Percentiles rank a stretch among this genome's conserved stretches.
phyloP scores from a whole-genome alignment of 768 basidiomycete species.

The Piloderma croceum region DNA sequence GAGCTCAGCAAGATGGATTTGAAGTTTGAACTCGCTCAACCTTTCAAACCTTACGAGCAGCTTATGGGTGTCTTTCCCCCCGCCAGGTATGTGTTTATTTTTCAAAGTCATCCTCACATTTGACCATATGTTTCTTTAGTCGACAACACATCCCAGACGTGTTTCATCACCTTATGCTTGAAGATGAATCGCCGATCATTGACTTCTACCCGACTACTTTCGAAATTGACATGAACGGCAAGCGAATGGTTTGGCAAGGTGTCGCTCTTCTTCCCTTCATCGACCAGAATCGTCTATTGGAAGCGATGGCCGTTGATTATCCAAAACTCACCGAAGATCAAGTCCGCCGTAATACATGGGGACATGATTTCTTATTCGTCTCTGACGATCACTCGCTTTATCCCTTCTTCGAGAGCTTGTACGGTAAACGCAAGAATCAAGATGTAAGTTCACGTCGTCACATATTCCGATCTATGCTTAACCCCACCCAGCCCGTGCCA shows the following conservation, averaged over 20 bases:
- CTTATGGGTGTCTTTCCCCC: conserved; percentile 98
- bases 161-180: conserved; percentile 85
- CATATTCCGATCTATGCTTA: conserved; percentile 12
- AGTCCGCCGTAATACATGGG: conserved; percentile 76
- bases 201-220: conserved; percentile 94
- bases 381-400: conserved; percentile 82
- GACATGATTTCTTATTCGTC: conserved; percentile 77
- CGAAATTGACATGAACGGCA: conserved; percentile 99
- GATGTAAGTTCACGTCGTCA: conserved; percentile 48
- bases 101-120: conserved; percentile 6
- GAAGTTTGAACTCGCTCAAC: conserved; percentile 71
- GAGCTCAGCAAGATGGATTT: conserved; percentile 76
- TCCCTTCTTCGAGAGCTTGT: conserved; percentile 81
- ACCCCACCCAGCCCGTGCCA: conserved; percentile 53
- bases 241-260: conserved; percentile 99
- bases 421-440: conserved; percentile 79
- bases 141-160: conserved; percentile 81
- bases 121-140: conserved; percentile 38
- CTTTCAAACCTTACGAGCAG: conserved; percentile 97
- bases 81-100: conserved; percentile 53
- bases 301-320: conserved; percentile 71
- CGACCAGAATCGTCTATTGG: conserved; percentile 74
- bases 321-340: conserved; percentile 74
- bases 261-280: conserved; percentile 97
- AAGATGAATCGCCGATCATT: conserved; percentile 83